Evolutionary conservation across 805 yeast species (phyloP), one percentile per base, ranked within the genome.

Genomic region (Candida nanaspora): DNA sequence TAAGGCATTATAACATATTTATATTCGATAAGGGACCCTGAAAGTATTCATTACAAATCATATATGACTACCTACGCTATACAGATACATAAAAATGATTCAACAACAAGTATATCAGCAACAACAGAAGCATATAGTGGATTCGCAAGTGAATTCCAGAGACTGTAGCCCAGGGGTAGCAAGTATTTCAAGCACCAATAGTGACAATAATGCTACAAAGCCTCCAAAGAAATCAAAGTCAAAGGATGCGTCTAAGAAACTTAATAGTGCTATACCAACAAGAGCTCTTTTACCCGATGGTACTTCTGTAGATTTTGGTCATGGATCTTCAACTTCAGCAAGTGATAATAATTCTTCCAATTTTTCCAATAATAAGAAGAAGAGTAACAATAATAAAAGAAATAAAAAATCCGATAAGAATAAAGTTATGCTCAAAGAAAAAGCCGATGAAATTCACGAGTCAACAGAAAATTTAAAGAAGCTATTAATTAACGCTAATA

Each of bases 201-300:
- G 59, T 75, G 40, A 70, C 71, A 48, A 72, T 76, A 29, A 86
- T 78, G 53, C 66, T 77, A 38, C 76, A 74, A 52, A 74, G 78
- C 56, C 62, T 73, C 38, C 62, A 82, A 29, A 65, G 78, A 31
- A 76, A 78, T 41, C 51, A 48, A 5, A 14, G 5, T 28, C 30
- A 28, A 28, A 28, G 30, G n/a, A 11, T 33, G n/a, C n/a, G n/a
- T 23, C 27, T 8, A 58, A 56, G 43, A 55, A 52, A 25, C 41
- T 41, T 20, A 46, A 42, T 11, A 47, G 55, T 25, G 46, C 46
- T 37, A 55, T 50, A 20, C 63, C 64, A 7, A 62, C 61, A 14
- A 52, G 60, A 47, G 52, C 51, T 45, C 57, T 46, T 9, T 31
- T 31, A 23, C 27, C 27, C 7, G 27, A 23, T 32, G 57, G 56